Evolutionary conservation across 2,329 filamentous ascomycete species (phyloP).

Genomic region (Clarireedia sp.): DNA sequence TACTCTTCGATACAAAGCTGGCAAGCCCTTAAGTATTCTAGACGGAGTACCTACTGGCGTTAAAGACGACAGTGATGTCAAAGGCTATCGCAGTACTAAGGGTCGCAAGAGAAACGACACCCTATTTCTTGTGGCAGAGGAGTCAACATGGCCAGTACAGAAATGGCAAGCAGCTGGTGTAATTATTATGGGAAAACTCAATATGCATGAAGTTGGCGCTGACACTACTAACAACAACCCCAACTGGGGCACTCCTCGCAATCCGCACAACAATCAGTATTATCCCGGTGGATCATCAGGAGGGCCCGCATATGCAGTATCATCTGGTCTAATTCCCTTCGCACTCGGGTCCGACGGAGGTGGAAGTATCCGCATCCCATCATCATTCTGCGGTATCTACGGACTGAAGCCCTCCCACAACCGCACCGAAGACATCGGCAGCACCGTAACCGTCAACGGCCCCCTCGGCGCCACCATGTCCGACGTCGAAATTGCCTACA

Average conservation of each 20-base stretch:
- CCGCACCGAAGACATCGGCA: conserved; percentile 51
- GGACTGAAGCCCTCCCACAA: conserved; percentile 74
- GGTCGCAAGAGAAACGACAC: conserved; percentile 72
- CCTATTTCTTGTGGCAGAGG: conserved; percentile 62
- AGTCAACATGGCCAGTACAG: conserved; percentile 63
- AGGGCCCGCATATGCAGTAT: conserved; percentile 80
- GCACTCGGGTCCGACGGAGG: conserved; percentile 86
- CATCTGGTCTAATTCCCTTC: conserved; percentile 48
- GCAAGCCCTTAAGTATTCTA: conserved; percentile 57
- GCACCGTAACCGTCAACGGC: conserved; percentile 55
- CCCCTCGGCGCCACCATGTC: conserved; percentile 69
- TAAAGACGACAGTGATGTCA: conserved; percentile 73
- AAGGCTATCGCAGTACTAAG: conserved; percentile 64
- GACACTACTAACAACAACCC: conserved; percentile 80
- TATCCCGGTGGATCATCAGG: conserved; percentile 86
- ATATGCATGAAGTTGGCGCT: conserved; percentile 76
- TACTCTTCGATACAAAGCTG: conserved; percentile 61
- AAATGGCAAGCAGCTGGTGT: conserved; percentile 64
- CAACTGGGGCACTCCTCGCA: conserved; percentile 73
- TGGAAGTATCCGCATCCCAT: conserved; percentile 47
- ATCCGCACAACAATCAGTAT: conserved; percentile 65
- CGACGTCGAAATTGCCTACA: conserved; percentile 77
- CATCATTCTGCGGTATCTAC: conserved; percentile 43
- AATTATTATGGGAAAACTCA: conserved; percentile 69
- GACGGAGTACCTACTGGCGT: conserved; percentile 79